phyloP scores from a whole-genome alignment of 371 early-diverging fungal genomes.

The Rhizopus sp. region DNA sequence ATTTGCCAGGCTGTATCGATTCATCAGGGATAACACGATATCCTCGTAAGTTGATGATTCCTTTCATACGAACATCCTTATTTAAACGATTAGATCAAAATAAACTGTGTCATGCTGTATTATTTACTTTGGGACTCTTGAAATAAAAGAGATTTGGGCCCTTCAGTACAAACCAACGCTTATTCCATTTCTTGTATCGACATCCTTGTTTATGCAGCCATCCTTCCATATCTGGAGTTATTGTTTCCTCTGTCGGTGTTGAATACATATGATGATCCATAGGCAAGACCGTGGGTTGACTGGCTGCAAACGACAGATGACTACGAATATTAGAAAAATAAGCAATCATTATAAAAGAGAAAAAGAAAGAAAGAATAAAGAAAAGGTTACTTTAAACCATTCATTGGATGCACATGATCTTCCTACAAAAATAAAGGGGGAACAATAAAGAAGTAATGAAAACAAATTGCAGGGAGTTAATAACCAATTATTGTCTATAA shows the following conservation, averaged over 20 bases:
- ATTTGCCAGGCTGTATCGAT: conserved; percentile 61
- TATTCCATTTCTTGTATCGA: conserved; percentile 69
- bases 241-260: conserved; percentile 22
- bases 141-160: conserved; percentile 65
- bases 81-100: neutral
- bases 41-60: conserved; percentile 55
- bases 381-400: conserved; percentile 4
- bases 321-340: conserved; percentile 1
- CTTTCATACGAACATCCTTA: conserved; percentile 53
- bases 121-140: conserved; percentile 57
- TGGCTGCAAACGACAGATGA: neutral
- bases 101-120: neutral
- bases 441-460: neutral
- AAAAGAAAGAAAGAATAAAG: neutral
- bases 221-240: conserved; percentile 64
- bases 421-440: neutral
- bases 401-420: neutral
- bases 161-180: conserved; percentile 71
- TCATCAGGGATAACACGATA: conserved; percentile 58
- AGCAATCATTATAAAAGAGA: neutral
- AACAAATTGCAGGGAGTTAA: neutral
- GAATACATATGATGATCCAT: conserved; percentile 14
- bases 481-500: too few relatives aligned
- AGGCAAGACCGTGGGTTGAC: conserved; percentile 13
- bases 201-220: conserved; percentile 70